Evolutionary conservation across 345 rosid species (phyloP).

Genomic region (Gossypium sturtianum): DNA sequence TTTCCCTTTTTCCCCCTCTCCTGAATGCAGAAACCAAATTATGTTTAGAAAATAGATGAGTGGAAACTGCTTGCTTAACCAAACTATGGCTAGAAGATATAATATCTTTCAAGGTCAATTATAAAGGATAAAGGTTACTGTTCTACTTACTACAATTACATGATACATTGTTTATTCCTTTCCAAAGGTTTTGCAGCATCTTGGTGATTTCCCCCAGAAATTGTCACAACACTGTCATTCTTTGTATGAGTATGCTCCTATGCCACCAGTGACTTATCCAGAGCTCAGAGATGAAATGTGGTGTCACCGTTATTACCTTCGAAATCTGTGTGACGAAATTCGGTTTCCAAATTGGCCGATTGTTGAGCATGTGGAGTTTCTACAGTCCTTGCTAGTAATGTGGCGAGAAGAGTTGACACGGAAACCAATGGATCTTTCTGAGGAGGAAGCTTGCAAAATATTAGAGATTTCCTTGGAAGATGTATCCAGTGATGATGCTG

Average conservation of each 20-base stretch:
- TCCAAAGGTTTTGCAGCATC: slow-evolving; percentile 95
- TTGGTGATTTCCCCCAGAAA: slow-evolving; percentile 97
- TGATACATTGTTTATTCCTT: slow-evolving; percentile 14
- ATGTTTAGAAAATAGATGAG: neutral
- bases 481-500: slow-evolving; percentile 48
- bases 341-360: slow-evolving; percentile 95
- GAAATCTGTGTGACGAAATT: slow-evolving; percentile 90
- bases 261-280: slow-evolving; percentile 99
- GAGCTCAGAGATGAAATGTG: slow-evolving; percentile 99
- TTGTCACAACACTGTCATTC: slow-evolving; percentile 95
- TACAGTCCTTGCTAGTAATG: slow-evolving; percentile 93
- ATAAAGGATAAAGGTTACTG: neutral
- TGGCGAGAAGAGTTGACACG: slow-evolving; percentile 99
- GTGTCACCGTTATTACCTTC: slow-evolving; percentile 97
- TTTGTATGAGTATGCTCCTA: slow-evolving; percentile 94
- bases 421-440: slow-evolving; percentile 97
- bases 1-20: neutral
- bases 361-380: slow-evolving; percentile 96
- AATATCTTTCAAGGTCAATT: neutral
- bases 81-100: neutral
- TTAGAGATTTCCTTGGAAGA: slow-evolving; percentile 85
- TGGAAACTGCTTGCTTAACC: neutral
- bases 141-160: neutral
- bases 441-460: slow-evolving; percentile 95
- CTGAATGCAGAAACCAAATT: neutral